These are phyloP conservation scores for Dimocarpus longan DNA, from an alignment of 345 rosid species.

Conservation along the genomic window DNA sequence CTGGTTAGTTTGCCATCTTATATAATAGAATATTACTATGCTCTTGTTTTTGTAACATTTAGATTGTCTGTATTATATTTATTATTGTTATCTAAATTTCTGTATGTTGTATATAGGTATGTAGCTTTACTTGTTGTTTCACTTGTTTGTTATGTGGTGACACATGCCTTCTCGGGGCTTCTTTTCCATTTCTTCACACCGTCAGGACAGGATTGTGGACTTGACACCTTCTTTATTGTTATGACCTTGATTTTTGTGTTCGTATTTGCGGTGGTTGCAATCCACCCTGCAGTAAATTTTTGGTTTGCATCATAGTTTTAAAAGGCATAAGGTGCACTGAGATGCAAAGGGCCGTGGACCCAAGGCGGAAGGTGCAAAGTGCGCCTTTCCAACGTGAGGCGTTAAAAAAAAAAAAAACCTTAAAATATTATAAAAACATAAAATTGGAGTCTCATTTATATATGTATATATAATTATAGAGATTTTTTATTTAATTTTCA, in stretches of 20 bases:
- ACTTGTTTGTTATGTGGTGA: slow-evolving; percentile 77
- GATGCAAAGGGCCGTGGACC: too few species aligned
- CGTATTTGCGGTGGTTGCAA: slow-evolving; percentile 75
- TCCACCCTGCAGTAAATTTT: slow-evolving; percentile 91
- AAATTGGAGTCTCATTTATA: too few species aligned
- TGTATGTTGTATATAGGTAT: slow-evolving; percentile 52
- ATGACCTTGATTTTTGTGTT: slow-evolving; percentile 68
- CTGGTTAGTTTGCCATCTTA: slow-evolving; percentile 62
- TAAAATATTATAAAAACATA: too few species aligned
- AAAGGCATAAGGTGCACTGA: too few species aligned
- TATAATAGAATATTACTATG: not conserved
- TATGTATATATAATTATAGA: too few species aligned
- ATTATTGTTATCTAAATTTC: slow-evolving; percentile 13
- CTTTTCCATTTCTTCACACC: slow-evolving; percentile 98
- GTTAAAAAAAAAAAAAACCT: too few species aligned
- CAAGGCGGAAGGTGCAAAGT: too few species aligned
- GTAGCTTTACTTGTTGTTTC: slow-evolving; percentile 78
- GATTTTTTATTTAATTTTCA: too few species aligned
- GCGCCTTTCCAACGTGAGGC: too few species aligned
- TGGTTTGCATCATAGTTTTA: slow-evolving; percentile 2
- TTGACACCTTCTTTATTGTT: slow-evolving; percentile 85
- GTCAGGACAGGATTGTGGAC: slow-evolving; percentile 96
- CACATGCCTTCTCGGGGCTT: slow-evolving; percentile 91
- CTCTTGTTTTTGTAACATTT: not conserved
- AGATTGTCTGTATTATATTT: not conserved